Percentiles rank a stretch among this genome's conserved stretches.
phyloP scores from a whole-genome alignment of 352 stramenopile species.

The Phytophthora quininea region DNA sequence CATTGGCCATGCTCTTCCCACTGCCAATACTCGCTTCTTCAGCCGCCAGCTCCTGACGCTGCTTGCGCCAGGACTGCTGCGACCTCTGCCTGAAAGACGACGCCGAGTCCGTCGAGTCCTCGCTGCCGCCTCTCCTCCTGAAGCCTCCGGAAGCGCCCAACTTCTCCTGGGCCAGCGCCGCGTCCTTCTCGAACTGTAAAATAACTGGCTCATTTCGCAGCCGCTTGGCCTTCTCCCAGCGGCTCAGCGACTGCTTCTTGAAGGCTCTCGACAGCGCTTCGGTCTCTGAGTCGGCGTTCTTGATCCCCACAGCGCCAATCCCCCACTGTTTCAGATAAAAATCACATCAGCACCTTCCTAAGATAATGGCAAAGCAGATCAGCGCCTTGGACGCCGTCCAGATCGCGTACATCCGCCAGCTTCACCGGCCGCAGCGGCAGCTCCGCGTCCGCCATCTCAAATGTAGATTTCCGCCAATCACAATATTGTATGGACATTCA shows the following conservation, averaged over 20 bases:
- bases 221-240: slow-evolving; percentile 52
- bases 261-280: slow-evolving; percentile 52
- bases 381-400: not conserved
- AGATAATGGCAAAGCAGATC: not conserved
- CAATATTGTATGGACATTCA: slow-evolving; percentile 19
- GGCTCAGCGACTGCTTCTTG: slow-evolving; percentile 44
- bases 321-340: slow-evolving; percentile 20
- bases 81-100: slow-evolving; percentile 58
- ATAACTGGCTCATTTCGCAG: slow-evolving; percentile 58
- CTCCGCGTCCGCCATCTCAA: slow-evolving; percentile 13
- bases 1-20: not conserved
- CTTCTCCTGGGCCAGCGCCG: slow-evolving; percentile 26
- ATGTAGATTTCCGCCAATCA: slow-evolving; percentile 2
- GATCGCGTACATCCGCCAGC: slow-evolving; percentile 32
- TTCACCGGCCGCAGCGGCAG: slow-evolving; percentile 25
- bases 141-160: slow-evolving; percentile 7
- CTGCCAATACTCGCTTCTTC: slow-evolving; percentile 36
- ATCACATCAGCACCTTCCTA: slow-evolving; percentile 1
- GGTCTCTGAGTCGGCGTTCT: slow-evolving; percentile 34
- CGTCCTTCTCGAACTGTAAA: slow-evolving; percentile 35
- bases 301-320: slow-evolving; percentile 14
- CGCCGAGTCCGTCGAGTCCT: slow-evolving; percentile 9
- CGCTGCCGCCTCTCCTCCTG: slow-evolving; percentile 11
- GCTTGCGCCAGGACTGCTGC: slow-evolving; percentile 66
- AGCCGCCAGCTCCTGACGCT: slow-evolving; percentile 47